phyloP scores from a whole-genome alignment of 1,284 basidiomycete genomes.

The Peniophora sp. region DNA sequence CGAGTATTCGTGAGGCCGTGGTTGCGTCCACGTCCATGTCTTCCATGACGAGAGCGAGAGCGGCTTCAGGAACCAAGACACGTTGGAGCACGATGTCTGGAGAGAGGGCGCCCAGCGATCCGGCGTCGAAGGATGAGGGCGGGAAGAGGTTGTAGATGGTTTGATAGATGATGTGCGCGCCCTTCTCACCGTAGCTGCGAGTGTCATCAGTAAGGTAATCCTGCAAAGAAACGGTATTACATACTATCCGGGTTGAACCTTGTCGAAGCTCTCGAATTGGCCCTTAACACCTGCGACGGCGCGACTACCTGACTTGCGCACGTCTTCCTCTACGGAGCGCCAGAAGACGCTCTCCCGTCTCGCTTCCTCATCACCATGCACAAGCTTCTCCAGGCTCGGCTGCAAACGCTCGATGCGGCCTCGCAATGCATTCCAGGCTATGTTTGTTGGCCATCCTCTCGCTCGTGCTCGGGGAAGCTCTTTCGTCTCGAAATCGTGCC shows the following conservation, averaged over 20 bases:
- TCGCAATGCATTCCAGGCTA: slow-evolving; percentile 53
- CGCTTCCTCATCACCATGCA: slow-evolving; percentile 22
- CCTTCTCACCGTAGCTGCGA: slow-evolving; percentile 70
- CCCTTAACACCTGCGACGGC: slow-evolving; percentile 58
- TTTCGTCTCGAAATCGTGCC: slow-evolving; percentile 66
- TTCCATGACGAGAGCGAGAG: slow-evolving; percentile 61
- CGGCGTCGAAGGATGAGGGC: slow-evolving; percentile 42
- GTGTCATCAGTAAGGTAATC: slow-evolving; percentile 5
- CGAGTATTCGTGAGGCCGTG: slow-evolving; percentile 47
- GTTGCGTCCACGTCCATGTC: slow-evolving; percentile 40
- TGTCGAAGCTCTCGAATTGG: slow-evolving; percentile 70
- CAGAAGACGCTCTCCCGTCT: slow-evolving; percentile 55
- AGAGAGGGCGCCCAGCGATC: slow-evolving; percentile 50
- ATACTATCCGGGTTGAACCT: slow-evolving; percentile 77
- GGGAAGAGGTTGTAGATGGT: slow-evolving; percentile 70
- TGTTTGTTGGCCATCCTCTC: slow-evolving; percentile 67
- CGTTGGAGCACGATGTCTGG: slow-evolving; percentile 65
- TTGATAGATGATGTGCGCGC: slow-evolving; percentile 69
- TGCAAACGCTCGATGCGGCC: slow-evolving; percentile 41
- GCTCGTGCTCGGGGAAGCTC: slow-evolving; percentile 60
- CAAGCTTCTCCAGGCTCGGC: slow-evolving; percentile 7
- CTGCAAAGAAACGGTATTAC: slow-evolving; percentile 22
- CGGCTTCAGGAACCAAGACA: slow-evolving; percentile 70
- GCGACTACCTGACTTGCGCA: slow-evolving; percentile 54
- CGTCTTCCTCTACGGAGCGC: slow-evolving; percentile 51